These are phyloP conservation scores for Lablab purpureus DNA, from an alignment of 306 rosid species.

Conservation along the genomic window DNA sequence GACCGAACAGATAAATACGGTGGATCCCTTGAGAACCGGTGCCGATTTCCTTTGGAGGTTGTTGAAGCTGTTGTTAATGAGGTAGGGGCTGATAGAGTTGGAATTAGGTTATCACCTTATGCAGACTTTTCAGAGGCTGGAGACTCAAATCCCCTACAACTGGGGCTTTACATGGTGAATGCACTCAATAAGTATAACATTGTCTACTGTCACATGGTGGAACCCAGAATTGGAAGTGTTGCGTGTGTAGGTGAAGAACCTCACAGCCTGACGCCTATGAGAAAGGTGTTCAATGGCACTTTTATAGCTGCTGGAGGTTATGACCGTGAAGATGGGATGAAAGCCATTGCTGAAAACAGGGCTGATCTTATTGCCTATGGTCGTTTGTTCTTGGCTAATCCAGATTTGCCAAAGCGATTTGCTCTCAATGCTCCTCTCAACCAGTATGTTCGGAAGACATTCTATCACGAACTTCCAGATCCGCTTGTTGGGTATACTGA, in stretches of 20 bases:
- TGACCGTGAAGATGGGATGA: constrained; percentile 57
- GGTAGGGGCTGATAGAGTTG: constrained; percentile 70
- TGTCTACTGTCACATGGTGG: constrained; percentile 73
- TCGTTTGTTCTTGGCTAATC: constrained; percentile 70
- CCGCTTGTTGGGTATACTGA: constrained; percentile 71
- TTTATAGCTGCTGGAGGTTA: constrained; percentile 69
- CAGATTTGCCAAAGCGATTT: constrained; percentile 77
- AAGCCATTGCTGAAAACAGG: constrained; percentile 54
- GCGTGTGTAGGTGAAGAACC: constrained; percentile 40
- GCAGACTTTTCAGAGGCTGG: constrained; percentile 51
- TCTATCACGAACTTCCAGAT: constrained; percentile 48
- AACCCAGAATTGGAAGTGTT: constrained; percentile 59
- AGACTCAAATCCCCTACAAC: constrained; percentile 63
- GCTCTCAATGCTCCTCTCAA: constrained; percentile 66
- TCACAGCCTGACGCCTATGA: constrained; percentile 58
- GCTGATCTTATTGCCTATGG: constrained; percentile 59
- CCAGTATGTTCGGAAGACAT: constrained; percentile 59
- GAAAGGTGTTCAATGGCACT: constrained; percentile 69
- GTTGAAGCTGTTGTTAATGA: constrained; percentile 64
- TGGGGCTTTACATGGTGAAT: constrained; percentile 60
- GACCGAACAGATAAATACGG: constrained; percentile 76
- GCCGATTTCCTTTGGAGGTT: constrained; percentile 62
- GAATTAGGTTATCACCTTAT: constrained; percentile 74
- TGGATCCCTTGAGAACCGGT: constrained; percentile 73
- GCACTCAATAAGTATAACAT: constrained; percentile 59